Conservation (phyloP, 176 grass and related monocot species). For the Sorghum bicolor region Sorghum_bicolor_NCBIv3 NC_012870.2:10845501-10846000, state of each 20-base stretch:
- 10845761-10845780: constrained; percentile 49
- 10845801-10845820: constrained; percentile 70
- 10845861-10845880: constrained; percentile 86
- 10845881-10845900: constrained; percentile 83
- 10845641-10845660: constrained; percentile 85
- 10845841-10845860: constrained; percentile 90
- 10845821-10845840: constrained; percentile 87
- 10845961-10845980: constrained; percentile 77
- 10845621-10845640: constrained; percentile 67
- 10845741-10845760: constrained; percentile 93
- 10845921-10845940: constrained; percentile 81
- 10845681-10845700: constrained; percentile 97
- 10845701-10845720: constrained; percentile 90
- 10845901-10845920: constrained; percentile 99
- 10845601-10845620: constrained; percentile 59
- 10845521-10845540: constrained; percentile 95
- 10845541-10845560: constrained; percentile 86
- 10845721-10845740: constrained; percentile 87
- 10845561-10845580: constrained; percentile 82
- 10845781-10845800: constrained; percentile 56
- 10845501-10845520: constrained; percentile 97
- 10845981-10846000: constrained; percentile 94
- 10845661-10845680: constrained; percentile 84
- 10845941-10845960: constrained; percentile 89
- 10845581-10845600: constrained; percentile 52